Evolutionary conservation across 192 early-diverging fungal genomes (phyloP).

Genomic region (Pilaira anomala): DNA sequence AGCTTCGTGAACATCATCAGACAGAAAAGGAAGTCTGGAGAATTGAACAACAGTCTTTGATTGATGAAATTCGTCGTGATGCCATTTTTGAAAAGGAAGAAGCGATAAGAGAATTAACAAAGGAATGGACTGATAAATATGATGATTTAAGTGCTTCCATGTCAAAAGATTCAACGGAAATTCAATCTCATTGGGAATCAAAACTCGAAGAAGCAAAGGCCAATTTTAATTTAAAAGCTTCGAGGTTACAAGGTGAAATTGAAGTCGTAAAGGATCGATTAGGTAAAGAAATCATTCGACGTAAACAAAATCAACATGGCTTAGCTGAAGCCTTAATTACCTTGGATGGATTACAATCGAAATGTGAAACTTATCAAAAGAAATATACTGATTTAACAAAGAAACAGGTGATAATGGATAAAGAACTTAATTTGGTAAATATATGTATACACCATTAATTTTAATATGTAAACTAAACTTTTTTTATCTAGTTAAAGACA

Average conservation of each 20-base stretch:
- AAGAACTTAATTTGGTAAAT: conserved; percentile 3
- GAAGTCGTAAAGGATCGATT: conserved; percentile 13
- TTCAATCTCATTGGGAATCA: conserved; percentile 12
- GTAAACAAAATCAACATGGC: not conserved
- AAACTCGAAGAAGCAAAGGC: not conserved
- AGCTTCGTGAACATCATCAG: conserved; percentile 14
- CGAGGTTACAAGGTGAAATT: conserved; percentile 9
- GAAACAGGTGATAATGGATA: not conserved
- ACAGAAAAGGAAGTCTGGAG: conserved; percentile 12
- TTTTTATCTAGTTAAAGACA: not conserved
- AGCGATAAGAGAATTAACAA: not conserved
- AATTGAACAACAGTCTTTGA: conserved; percentile 6
- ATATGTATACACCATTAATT: not conserved
- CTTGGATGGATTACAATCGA: not conserved
- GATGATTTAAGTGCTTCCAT: conserved; percentile 13
- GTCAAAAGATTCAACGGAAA: conserved; percentile 12
- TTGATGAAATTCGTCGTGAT: not conserved
- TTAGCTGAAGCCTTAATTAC: not conserved
- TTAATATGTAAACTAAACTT: not conserved
- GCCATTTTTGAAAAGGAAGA: not conserved
- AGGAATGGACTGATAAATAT: conserved; percentile 12
- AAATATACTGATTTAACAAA: not conserved
- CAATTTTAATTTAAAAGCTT: not conserved
- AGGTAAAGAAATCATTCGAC: conserved; percentile 7
- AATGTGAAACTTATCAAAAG: not conserved